Evolutionary conservation across 2,329 filamentous ascomycete species (phyloP).

Genomic region (Pseudogymnoascus sp.): DNA sequence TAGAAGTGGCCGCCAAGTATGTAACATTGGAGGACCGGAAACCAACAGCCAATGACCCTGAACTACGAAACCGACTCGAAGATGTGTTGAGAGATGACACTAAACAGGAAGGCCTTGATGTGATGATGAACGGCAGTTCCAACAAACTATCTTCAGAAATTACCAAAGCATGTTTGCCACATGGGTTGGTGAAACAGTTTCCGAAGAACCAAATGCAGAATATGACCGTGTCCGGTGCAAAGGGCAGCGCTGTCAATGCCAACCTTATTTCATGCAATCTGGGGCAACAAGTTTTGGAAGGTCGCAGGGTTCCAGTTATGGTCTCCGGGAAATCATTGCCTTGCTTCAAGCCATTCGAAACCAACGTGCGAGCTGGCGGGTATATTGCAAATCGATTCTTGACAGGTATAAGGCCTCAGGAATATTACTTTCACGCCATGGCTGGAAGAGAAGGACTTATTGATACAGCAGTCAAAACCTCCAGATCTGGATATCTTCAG

Average conservation of each 20-base stretch:
- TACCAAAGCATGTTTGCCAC: conserved; percentile 72
- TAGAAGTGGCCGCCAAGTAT: conserved; percentile 77
- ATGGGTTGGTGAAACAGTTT: conserved; percentile 82
- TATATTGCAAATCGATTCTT: conserved; percentile 96
- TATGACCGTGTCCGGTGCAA: conserved; percentile 96
- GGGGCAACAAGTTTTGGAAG: conserved; percentile 93
- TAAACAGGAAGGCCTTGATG: conserved; percentile 87
- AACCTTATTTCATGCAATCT: conserved; percentile 97
- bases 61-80: conserved; percentile 74
- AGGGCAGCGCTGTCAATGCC: conserved; percentile 87
- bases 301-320: conserved; percentile 91
- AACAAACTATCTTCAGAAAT: conserved; percentile 69
- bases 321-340: conserved; percentile 94
- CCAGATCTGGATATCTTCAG: conserved; percentile 91
- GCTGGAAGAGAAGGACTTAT: conserved; percentile 96
- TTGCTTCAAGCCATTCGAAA: conserved; percentile 89
- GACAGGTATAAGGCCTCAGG: conserved; percentile 92
- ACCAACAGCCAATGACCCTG: conserved; percentile 57
- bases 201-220: conserved; percentile 98
- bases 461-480: conserved; percentile 97
- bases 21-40: conserved; percentile 69
- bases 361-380: conserved; percentile 79
- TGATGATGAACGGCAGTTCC: conserved; percentile 69
- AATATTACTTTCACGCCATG: conserved; percentile 99
- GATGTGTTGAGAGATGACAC: conserved; percentile 84